These are phyloP conservation scores for Tetrapisispora iriomotensis DNA, from an alignment of 805 yeast species.

Conservation along the genomic window DNA sequence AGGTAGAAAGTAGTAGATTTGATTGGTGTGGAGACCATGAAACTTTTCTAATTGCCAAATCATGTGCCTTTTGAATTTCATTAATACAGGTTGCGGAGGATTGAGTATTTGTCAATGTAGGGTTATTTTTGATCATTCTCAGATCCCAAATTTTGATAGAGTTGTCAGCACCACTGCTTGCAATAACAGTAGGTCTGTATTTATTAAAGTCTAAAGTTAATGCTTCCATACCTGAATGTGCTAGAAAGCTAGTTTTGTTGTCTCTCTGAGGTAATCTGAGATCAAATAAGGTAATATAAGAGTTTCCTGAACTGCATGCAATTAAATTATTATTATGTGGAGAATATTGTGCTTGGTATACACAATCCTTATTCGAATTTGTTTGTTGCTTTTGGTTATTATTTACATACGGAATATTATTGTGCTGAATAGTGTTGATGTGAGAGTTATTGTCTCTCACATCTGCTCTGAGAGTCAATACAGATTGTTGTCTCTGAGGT, in stretches of 20 bases:
- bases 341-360: constrained; percentile 71
- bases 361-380: constrained; percentile 42
- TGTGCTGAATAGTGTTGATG: constrained; percentile 8
- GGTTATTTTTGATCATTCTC: constrained; percentile 38
- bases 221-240: constrained; percentile 75
- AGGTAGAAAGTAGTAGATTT: constrained; percentile 58
- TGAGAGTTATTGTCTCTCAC: constrained; percentile 22
- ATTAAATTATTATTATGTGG: constrained; percentile 73
- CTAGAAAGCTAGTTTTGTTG: constrained; percentile 42
- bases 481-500: constrained; percentile 46
- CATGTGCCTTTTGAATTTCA: constrained; percentile 70
- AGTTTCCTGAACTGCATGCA: constrained; percentile 61
- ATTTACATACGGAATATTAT: constrained; percentile 12
- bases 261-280: constrained; percentile 52
- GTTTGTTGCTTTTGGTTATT: constrained; percentile 28
- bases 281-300: constrained; percentile 76
- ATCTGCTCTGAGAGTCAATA: constrained; percentile 42
- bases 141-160: constrained; percentile 80
- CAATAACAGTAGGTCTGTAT: constrained; percentile 67
- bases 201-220: constrained; percentile 85
- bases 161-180: constrained; percentile 90
- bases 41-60: constrained; percentile 74
- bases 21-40: constrained; percentile 85
- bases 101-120: constrained; percentile 26
- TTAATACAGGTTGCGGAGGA: constrained; percentile 41